Evolutionary conservation across 1,139 yeast genomes (phyloP).

Genomic region (Schizosaccharomyces versatilis): DNA sequence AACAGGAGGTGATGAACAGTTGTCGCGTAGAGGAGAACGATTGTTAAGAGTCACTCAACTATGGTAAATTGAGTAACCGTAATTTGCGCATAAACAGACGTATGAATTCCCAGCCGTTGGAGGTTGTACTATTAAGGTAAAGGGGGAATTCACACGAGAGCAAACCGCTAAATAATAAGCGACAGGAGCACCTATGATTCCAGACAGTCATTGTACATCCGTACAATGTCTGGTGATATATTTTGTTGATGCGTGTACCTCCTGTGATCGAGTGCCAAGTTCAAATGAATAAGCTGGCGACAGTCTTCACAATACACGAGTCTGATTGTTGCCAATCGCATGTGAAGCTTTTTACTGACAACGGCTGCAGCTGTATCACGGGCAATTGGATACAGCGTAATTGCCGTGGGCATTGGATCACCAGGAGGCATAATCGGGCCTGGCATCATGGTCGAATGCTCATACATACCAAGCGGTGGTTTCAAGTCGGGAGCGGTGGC

Average conservation of each 20-base stretch:
- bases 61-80: too few species aligned
- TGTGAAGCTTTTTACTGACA: not conserved
- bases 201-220: not conserved
- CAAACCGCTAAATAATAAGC: not conserved
- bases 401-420: not conserved
- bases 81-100: too few species aligned
- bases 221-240: not conserved
- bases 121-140: not conserved
- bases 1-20: too few species aligned
- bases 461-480: too few species aligned
- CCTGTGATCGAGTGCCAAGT: not conserved
- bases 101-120: too few species aligned
- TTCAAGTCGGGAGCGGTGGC: not conserved
- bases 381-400: not conserved
- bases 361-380: conserved; percentile 1
- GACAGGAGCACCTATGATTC: not conserved
- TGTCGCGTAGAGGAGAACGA: too few species aligned
- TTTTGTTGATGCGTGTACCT: not conserved
- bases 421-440: too few species aligned
- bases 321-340: not conserved
- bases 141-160: not conserved
- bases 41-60: too few species aligned
- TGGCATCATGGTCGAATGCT: too few species aligned
- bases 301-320: conserved; percentile 1
- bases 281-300: not conserved